Percentiles rank a stretch among this genome's conserved stretches.
Conservation (phyloP, 129 eudicot genomes). For the Tanacetum coccineum region DNA sequence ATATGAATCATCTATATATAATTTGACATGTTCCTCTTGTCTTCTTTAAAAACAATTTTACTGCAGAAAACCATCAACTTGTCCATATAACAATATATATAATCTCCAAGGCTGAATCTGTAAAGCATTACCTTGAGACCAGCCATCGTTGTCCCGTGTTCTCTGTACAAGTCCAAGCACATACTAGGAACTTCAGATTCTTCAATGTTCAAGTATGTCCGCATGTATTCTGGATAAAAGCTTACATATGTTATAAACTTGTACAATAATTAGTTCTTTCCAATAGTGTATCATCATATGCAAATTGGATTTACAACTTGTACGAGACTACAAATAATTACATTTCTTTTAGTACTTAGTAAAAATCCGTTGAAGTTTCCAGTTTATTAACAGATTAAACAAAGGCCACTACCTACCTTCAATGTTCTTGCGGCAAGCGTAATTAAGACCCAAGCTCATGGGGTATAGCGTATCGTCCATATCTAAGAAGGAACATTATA, state of each 20-base stretch:
- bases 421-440: slow-evolving; percentile 85
- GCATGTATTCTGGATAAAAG: slow-evolving; percentile 60
- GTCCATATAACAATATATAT: too few species aligned
- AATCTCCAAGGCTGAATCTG: not conserved
- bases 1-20: too few species aligned
- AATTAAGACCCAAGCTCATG: slow-evolving; percentile 75
- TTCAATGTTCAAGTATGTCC: slow-evolving; percentile 59
- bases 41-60: not conserved
- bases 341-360: not conserved
- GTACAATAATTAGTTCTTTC: not conserved
- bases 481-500: slow-evolving; percentile 30
- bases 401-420: slow-evolving; percentile 46
- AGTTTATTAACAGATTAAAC: not conserved
- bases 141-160: slow-evolving; percentile 97
- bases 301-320: too few species aligned
- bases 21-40: not conserved
- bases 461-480: slow-evolving; percentile 96
- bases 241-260: not conserved
- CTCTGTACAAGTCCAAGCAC: slow-evolving; percentile 88
- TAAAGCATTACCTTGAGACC: slow-evolving; percentile 68
- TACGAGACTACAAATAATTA: not conserved
- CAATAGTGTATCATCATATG: slow-evolving; percentile 1
- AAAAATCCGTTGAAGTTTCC: not conserved
- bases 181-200: slow-evolving; percentile 72
- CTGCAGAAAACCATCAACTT: not conserved